These are phyloP conservation scores for Populus euphratica DNA, from an alignment of 345 rosid species.

Conservation along the genomic window DNA sequence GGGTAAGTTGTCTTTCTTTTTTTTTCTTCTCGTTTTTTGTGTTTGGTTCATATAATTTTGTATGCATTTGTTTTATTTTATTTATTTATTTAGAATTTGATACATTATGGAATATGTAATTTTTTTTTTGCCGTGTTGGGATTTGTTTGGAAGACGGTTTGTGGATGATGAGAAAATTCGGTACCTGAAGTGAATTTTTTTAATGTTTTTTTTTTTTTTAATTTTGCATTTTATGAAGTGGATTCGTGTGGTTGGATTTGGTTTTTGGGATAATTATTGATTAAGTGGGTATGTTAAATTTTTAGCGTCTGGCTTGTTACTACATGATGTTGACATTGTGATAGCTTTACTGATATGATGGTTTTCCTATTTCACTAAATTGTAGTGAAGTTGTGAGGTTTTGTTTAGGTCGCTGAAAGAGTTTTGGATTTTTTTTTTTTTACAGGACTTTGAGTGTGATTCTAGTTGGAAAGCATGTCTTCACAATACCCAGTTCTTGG, in stretches of 20 bases:
- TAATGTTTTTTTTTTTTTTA: too few species aligned
- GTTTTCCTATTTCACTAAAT: not conserved
- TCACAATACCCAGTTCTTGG: slow-evolving; percentile 66
- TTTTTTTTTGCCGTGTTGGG: not conserved
- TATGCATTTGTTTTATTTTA: not conserved
- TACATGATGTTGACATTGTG: not conserved
- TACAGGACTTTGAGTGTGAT: slow-evolving; percentile 22
- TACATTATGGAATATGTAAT: not conserved
- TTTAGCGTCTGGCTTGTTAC: not conserved
- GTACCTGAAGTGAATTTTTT: not conserved
- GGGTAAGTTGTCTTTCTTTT: slow-evolving; percentile 6
- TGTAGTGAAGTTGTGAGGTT: not conserved
- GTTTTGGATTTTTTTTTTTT: slow-evolving; percentile 5
- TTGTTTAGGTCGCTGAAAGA: not conserved
- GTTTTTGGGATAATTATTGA: not conserved
- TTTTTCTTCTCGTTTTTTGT: not conserved
- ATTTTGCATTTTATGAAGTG: not conserved
- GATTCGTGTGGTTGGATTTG: not conserved
- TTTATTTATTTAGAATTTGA: not conserved
- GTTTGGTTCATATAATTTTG: not conserved
- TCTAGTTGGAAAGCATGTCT: slow-evolving; percentile 51
- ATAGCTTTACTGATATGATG: not conserved
- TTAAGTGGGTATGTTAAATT: not conserved
- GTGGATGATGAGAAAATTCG: not conserved
- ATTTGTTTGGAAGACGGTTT: not conserved